Percentiles rank a stretch among this genome's conserved stretches.
Evolutionary conservation across 2,329 filamentous ascomycete species (phyloP).

Genomic region (Diaporthe sp.): DNA sequence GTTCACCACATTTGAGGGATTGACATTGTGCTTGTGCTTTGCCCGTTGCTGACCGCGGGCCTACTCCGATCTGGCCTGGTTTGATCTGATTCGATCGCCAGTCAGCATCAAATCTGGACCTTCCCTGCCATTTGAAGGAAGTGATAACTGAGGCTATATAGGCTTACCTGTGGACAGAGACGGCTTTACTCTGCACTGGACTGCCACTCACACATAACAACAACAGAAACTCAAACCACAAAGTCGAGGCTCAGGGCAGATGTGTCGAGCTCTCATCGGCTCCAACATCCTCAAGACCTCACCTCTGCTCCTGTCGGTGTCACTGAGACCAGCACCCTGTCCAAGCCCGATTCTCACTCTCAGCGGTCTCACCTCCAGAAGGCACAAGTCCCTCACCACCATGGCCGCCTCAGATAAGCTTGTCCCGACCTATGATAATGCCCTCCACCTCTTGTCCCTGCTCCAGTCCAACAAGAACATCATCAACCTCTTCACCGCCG

Average conservation of each 20-base stretch:
- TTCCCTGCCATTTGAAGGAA: slow-evolving; percentile 19
- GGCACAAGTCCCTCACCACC: slow-evolving; percentile 13
- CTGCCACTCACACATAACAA: not conserved
- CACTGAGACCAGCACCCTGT: not conserved
- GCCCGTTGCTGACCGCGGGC: not conserved
- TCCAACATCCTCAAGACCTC: slow-evolving; percentile 12
- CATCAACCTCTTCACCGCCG: slow-evolving; percentile 61
- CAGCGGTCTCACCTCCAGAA: not conserved
- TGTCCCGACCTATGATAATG: slow-evolving; percentile 70
- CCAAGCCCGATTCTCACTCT: not conserved
- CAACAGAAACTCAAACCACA: not conserved
- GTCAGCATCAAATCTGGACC: slow-evolving; percentile 27
- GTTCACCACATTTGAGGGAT: slow-evolving; percentile 33
- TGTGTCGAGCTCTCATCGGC: slow-evolving; percentile 24
- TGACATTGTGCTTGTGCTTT: not conserved
- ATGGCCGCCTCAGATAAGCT: slow-evolving; percentile 43
- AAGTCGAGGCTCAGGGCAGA: slow-evolving; percentile 13
- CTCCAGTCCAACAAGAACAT: slow-evolving; percentile 85
- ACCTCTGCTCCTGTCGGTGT: not conserved
- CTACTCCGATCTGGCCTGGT: not conserved
- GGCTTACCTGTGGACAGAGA: not conserved
- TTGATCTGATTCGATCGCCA: slow-evolving; percentile 7
- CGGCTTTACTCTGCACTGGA: not conserved
- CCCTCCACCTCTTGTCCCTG: slow-evolving; percentile 80
- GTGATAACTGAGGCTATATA: slow-evolving; percentile 24